Percentiles rank a stretch among this genome's conserved stretches.
phyloP scores from a whole-genome alignment of 1,284 basidiomycete species.

The Melampsora larici-populina region DNA sequence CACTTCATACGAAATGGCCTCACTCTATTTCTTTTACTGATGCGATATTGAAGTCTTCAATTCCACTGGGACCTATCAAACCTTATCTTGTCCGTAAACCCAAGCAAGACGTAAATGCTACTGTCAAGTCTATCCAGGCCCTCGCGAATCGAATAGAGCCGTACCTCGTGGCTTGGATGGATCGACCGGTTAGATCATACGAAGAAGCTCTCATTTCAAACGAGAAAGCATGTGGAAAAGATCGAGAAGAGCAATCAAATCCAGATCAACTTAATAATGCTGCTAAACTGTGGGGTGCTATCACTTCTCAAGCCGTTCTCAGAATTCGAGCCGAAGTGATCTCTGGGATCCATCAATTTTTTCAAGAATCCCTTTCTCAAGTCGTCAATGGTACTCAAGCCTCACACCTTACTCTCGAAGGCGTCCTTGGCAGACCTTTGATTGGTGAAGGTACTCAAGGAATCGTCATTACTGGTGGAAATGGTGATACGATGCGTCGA shows the following conservation, averaged over 20 bases:
- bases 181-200: not conserved
- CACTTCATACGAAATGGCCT: too few species aligned
- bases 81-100: too few species aligned
- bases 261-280: not conserved
- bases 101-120: too few species aligned
- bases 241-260: slow-evolving; percentile 1
- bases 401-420: slow-evolving; percentile 1
- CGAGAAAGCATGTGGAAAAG: not conserved
- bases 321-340: not conserved
- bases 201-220: not conserved
- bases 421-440: not conserved
- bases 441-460: not conserved
- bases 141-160: not conserved
- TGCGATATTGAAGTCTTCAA: too few species aligned
- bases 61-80: too few species aligned
- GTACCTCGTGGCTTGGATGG: not conserved
- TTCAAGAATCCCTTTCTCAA: not conserved
- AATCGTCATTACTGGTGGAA: slow-evolving; percentile 4
- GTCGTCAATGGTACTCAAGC: not conserved
- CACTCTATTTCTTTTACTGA: too few species aligned
- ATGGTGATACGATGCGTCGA: slow-evolving; percentile 1
- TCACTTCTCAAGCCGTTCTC: not conserved
- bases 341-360: not conserved
- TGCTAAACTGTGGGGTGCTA: not conserved
- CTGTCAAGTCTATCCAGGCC: not conserved